A percentile compares a stretch with the other conserved stretches of the same genome.
These are phyloP conservation scores for Avena insularis DNA, from an alignment of 176 grass and related monocot species.

Conservation along the genomic window DNA sequence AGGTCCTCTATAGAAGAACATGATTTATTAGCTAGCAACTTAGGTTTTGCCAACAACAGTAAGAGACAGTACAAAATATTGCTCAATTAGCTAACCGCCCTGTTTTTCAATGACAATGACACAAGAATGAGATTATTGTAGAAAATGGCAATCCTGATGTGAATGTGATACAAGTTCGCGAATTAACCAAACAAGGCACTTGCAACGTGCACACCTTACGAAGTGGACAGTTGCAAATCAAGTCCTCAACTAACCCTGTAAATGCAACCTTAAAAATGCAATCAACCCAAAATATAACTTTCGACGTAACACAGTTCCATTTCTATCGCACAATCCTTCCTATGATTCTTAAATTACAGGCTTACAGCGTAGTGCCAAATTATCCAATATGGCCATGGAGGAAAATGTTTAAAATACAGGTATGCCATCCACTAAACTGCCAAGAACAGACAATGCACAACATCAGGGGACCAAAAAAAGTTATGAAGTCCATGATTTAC, in stretches of 20 bases:
- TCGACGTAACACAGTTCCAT: neutral
- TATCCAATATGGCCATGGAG: too few species aligned
- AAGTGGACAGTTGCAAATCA: neutral
- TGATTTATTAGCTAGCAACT: conserved; percentile 4
- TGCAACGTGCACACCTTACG: neutral
- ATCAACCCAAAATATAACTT: neutral
- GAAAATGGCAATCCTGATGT: neutral
- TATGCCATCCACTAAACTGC: too few species aligned
- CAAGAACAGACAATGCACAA: neutral
- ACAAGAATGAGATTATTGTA: conserved; percentile 5
- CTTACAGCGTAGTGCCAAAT: too few species aligned
- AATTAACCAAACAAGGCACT: conserved; percentile 16
- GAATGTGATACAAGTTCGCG: neutral
- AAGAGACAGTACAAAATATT: neutral
- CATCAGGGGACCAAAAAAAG: neutral
- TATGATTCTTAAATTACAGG: too few species aligned
- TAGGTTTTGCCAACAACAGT: conserved; percentile 19
- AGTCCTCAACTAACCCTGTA: neutral
- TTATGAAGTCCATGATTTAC: neutral
- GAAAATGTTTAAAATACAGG: too few species aligned
- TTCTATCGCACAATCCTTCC: neutral
- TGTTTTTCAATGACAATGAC: neutral
- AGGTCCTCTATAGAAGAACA: neutral
- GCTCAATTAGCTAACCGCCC: neutral
- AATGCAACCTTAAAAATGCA: conserved; percentile 1